A percentile compares a stretch with the other conserved stretches of the same genome.
Evolutionary conservation across 495 filamentous ascomycete genomes (phyloP).

Genomic region (Penicillium canescens): DNA sequence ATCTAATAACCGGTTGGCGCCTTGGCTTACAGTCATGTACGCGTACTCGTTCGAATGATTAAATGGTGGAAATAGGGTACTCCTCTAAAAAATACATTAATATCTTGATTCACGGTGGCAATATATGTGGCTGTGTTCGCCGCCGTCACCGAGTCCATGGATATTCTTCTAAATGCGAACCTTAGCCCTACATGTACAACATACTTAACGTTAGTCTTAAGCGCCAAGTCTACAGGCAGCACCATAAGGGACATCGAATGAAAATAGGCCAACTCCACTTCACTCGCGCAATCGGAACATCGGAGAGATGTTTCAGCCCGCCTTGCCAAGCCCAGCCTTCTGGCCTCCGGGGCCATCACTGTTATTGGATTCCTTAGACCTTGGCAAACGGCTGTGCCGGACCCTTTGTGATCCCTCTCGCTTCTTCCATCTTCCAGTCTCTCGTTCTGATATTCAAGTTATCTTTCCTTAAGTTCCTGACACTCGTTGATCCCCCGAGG

Average conservation of each 20-base stretch:
- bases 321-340: constrained; percentile 3
- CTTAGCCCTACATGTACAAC: too few relatives aligned
- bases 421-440: neutral
- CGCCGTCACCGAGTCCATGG: too few relatives aligned
- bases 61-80: too few relatives aligned
- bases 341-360: neutral
- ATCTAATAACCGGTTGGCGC: neutral
- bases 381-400: constrained; percentile 5
- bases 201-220: too few relatives aligned
- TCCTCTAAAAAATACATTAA: too few relatives aligned
- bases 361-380: constrained; percentile 5
- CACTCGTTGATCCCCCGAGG: neutral
- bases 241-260: neutral
- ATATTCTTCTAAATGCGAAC: too few relatives aligned
- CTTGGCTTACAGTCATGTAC: constrained; percentile 5
- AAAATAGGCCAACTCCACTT: neutral
- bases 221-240: neutral
- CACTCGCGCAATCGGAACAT: neutral
- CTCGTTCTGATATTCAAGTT: neutral
- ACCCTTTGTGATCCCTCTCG: neutral
- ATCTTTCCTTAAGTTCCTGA: neutral
- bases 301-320: neutral
- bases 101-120: too few relatives aligned
- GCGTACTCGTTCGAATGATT: neutral
- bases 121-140: too few relatives aligned